Evolutionary conservation across 2,329 filamentous ascomycete species (phyloP).

Genomic region (Diplodia corticola): DNA sequence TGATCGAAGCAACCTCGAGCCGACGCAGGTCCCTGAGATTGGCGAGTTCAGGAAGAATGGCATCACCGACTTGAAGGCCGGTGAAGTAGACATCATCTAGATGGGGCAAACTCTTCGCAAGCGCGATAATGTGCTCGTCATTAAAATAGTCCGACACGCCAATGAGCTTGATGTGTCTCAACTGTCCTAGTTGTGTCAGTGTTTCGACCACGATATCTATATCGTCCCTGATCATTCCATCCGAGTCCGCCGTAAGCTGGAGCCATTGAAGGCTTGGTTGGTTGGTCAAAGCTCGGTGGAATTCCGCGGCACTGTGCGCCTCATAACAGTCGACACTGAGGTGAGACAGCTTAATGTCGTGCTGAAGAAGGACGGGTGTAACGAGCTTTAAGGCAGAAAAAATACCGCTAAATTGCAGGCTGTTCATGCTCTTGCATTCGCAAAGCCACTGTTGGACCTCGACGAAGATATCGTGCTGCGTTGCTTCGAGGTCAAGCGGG

Average conservation of each 20-base stretch:
- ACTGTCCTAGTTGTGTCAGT: constrained; percentile 52
- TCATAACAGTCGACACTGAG: constrained; percentile 54
- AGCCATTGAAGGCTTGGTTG: constrained; percentile 55
- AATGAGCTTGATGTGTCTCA: constrained; percentile 56
- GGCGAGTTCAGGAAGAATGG: constrained; percentile 48
- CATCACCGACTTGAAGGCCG: constrained; percentile 56
- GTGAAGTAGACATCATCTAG: constrained; percentile 60
- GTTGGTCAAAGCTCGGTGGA: constrained; percentile 54
- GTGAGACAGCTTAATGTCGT: constrained; percentile 49
- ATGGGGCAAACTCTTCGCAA: constrained; percentile 48
- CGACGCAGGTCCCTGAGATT: constrained; percentile 51
- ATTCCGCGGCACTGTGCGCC: constrained; percentile 51
- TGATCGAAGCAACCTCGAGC: constrained; percentile 57
- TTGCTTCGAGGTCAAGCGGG: constrained; percentile 48
- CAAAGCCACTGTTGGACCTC: constrained; percentile 56
- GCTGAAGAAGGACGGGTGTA: constrained; percentile 50
- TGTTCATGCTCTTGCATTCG: constrained; percentile 53
- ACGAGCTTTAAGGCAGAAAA: constrained; percentile 55
- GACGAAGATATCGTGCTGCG: constrained; percentile 54
- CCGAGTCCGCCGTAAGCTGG: constrained; percentile 49
- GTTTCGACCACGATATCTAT: constrained; percentile 53
- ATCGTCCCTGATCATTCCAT: constrained; percentile 49
- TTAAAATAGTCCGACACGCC: constrained; percentile 55
- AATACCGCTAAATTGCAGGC: constrained; percentile 54
- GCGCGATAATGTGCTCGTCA: constrained; percentile 49